These are phyloP conservation scores for Limtongia smithiae DNA, from an alignment of 805 yeast species.

Conservation along the genomic window DNA sequence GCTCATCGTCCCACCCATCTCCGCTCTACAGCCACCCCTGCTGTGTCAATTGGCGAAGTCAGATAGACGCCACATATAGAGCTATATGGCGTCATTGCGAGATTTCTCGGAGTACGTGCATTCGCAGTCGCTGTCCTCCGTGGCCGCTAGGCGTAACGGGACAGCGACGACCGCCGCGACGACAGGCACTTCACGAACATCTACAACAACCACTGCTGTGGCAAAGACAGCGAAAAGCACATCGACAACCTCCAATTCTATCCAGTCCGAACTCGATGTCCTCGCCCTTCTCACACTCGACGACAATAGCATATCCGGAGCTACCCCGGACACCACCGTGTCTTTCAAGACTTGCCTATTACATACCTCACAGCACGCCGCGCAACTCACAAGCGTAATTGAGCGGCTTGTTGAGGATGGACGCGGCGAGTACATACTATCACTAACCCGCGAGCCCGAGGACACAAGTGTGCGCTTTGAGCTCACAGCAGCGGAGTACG, in stretches of 20 bases:
- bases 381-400: not conserved
- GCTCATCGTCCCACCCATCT: too few species aligned
- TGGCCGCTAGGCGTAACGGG: not conserved
- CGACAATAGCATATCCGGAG: not conserved
- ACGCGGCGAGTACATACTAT: conserved; percentile 21
- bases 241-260: conserved; percentile 1
- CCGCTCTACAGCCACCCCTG: too few species aligned
- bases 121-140: conserved; percentile 1
- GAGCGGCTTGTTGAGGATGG: conserved; percentile 15
- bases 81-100: conserved; percentile 21
- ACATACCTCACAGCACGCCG: not conserved
- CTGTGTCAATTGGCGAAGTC: too few species aligned
- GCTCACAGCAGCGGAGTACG: conserved; percentile 14
- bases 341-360: conserved; percentile 18
- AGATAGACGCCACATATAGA: too few species aligned
- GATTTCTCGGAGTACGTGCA: conserved; percentile 28
- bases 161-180: not conserved
- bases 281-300: conserved; percentile 17
- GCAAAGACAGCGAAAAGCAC: not conserved
- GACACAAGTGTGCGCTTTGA: conserved; percentile 5
- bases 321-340: not conserved
- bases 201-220: not conserved
- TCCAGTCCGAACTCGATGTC: conserved; percentile 21
- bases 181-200: not conserved
- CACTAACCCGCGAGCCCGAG: conserved; percentile 14